Evolutionary conservation across 2,329 filamentous ascomycete species (phyloP), one percentile per base, ranked within the genome.

Genomic region (Ramichloridium luteum): DNA sequence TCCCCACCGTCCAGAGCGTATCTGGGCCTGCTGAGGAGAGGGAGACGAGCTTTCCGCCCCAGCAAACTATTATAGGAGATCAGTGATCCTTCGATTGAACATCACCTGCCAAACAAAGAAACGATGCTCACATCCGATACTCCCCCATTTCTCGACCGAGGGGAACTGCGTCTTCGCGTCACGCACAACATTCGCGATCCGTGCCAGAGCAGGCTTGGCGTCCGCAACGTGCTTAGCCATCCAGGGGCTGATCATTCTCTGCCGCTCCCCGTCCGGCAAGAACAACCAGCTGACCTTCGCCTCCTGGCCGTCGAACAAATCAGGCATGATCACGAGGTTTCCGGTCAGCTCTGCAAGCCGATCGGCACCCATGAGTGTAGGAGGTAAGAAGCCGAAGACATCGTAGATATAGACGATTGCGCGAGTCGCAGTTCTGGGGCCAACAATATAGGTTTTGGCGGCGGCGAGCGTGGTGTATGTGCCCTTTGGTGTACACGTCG

Each of bases 11-110:
- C 31, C 35, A 41, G 4, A 16, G 28, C 4, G 18, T 30, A 4
- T 22, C 20, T 10, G 27, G 18, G 18, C 29, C 32, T n/a, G n/a
- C n/a, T 10, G 29, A 31, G n/a, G 39, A 35, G 13, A 39, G 13
- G 10, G 36, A 26, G 15, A 34, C 38, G 16, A 41, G 28, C 16
- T 39, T 36, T 3, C 39, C 39, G 6, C 36, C 36, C 36, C 33
- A 41, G 22, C 39, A 41, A 16, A 28, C 27, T 25, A 15, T 16
- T 9, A 20, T 23, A 23, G 8, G 20, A 8, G 8, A 32, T n/a
- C 6, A 16, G n/a, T 8, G 9, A 25, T 4, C 11, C 5, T 13
- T 23, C 11, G 5, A 16, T 23, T 13, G 12, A 23, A 11, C 10
- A 13, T 16, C 16, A 10, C 8, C 13, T 13, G 12, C 16, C n/a